Base-by-base conservation (phyloP, 164 flowering plant genomes). In the Nymphaea colorata region DNA sequence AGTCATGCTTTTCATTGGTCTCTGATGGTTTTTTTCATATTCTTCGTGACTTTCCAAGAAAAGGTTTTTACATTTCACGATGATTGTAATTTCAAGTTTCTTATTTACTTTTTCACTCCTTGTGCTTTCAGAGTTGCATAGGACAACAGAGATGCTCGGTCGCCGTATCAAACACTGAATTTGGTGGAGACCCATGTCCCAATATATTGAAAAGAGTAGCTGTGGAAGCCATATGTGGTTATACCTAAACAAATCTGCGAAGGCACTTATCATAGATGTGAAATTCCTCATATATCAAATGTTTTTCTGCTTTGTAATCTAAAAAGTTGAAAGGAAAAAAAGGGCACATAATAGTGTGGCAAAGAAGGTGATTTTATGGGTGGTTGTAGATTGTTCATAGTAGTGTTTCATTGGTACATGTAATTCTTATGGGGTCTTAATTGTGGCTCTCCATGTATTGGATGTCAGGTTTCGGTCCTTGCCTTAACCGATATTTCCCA, bases 101-200 rank as follows among this genome's bases (percentile, higher is more conserved):
- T 51, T 51, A 51, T 7, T 51, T 51, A 15, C 57, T 3, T 51
- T 7, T 10, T 8, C 53, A 51, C 14, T 51, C 57, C 14, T 51
- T 51, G 65, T 62, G 61, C 3, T 65, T 45, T 43, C 95, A 94
- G 99, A 88, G 71, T 60, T 94, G 99, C 61, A 63, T 90, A 36
- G 99, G 99, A 68, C 77, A 79, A 76, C 75, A 82, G 66, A 81
- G 82, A 76, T 94, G 99, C 67, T 66, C 85, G 2, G 98, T 94
- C 51, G 66, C 86, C 51, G 84, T 94, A 79, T 82, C 99, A 44
- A 84, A 81, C 80, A 81, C 72, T 64, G 87, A 86, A 77, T 94
- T 94, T 69, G 75, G 75, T 4, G 93, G 86, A 43, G 99, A 94
- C 70, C 99, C 99, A 42, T 94, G 99, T 67, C 98, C 99, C 2